phyloP scores from a whole-genome alignment of 2,329 filamentous ascomycete genomes.

The Fusarium sp. region DNA sequence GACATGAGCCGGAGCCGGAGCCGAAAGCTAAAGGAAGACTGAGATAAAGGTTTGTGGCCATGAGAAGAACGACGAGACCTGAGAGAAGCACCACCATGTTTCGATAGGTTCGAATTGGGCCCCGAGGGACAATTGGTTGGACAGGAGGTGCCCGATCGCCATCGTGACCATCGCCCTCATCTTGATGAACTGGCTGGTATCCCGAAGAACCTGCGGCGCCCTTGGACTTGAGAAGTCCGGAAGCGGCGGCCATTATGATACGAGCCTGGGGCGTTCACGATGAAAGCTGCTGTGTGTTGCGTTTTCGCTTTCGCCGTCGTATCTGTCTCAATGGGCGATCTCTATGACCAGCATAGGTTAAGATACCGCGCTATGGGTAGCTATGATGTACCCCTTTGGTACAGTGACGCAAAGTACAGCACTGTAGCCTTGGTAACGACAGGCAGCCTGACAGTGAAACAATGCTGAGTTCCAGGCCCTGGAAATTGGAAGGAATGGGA shows the following conservation, averaged over 20 bases:
- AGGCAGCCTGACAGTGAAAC: conserved; percentile 7
- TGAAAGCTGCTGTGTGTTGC: not conserved
- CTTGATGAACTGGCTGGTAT: conserved; percentile 52
- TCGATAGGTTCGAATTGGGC: conserved; percentile 46
- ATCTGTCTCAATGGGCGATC: conserved; percentile 11
- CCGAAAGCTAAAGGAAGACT: conserved; percentile 49
- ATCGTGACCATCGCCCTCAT: conserved; percentile 44
- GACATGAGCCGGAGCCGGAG: conserved; percentile 43
- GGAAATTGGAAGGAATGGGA: not conserved
- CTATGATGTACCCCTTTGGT: conserved; percentile 28
- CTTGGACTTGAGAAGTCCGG: conserved; percentile 25
- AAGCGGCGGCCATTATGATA: conserved; percentile 34
- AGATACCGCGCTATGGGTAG: not conserved
- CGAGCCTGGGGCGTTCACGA: not conserved
- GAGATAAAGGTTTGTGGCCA: conserved; percentile 52
- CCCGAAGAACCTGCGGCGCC: conserved; percentile 38
- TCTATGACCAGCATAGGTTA: conserved; percentile 15
- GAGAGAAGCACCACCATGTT: conserved; percentile 49
- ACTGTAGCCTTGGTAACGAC: not conserved
- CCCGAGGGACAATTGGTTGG: conserved; percentile 31
- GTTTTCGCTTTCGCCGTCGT: not conserved
- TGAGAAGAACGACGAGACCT: conserved; percentile 51
- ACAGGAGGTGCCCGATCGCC: conserved; percentile 24
- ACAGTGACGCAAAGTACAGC: not conserved
- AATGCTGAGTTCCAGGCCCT: conserved; percentile 8